These are phyloP conservation scores for Plasmodium berghei DNA, from an alignment of 169 alveolate species.

Conservation along the genomic window DNA sequence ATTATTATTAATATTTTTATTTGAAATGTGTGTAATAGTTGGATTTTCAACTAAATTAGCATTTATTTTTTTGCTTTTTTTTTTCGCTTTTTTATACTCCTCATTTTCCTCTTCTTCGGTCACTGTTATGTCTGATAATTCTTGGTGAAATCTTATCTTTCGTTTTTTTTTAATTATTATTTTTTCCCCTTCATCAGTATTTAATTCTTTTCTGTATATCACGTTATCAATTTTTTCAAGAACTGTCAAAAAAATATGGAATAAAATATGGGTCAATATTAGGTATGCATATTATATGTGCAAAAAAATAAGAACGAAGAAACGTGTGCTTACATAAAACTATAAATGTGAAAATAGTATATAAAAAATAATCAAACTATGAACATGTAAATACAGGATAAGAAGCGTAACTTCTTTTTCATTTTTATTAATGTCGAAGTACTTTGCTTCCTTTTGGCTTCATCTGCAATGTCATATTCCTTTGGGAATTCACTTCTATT, in stretches of 20 bases:
- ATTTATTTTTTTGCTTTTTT: conserved; percentile 54
- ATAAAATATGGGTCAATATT: background rate
- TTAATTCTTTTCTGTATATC: conserved; percentile 67
- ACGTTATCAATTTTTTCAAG: conserved; percentile 72
- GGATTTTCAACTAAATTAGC: conserved; percentile 20
- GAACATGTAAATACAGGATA: background rate
- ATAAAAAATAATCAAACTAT: background rate
- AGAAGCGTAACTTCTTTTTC: background rate
- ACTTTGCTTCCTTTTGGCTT: conserved; percentile 34
- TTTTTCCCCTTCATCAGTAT: conserved; percentile 68
- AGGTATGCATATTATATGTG: background rate
- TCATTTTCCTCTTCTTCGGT: conserved; percentile 72
- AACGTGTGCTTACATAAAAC: background rate
- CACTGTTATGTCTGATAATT: conserved; percentile 66
- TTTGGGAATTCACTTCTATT: conserved; percentile 33
- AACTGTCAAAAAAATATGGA: conserved; percentile 18
- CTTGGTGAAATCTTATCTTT: conserved; percentile 72
- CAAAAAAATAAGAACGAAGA: background rate
- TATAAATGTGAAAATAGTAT: background rate
- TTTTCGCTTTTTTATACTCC: conserved; percentile 69
- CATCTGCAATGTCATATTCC: conserved; percentile 50
- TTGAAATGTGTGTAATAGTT: background rate
- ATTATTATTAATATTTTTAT: conserved; percentile 32
- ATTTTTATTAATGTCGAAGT: background rate
- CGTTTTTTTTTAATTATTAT: conserved; percentile 71